phyloP scores from a whole-genome alignment of 2,329 filamentous ascomycete genomes.

The Colletotrichum orchidophilum region DNA sequence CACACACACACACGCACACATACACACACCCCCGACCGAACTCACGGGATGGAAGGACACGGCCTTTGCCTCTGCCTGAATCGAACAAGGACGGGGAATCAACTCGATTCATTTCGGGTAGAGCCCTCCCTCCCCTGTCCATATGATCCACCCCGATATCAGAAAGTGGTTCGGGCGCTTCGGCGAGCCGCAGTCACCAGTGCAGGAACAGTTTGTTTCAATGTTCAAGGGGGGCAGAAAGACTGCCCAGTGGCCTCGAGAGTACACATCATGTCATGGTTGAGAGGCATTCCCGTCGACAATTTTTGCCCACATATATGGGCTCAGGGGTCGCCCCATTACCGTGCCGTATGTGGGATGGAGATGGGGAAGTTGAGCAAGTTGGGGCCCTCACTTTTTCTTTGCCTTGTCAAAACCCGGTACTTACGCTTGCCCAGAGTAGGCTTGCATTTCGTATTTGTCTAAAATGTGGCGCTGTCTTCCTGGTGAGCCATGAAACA shows the following conservation, averaged over 20 bases:
- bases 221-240: neutral
- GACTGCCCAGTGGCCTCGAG: neutral
- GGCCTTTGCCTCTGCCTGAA: neutral
- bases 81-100: neutral
- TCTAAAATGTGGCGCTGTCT: constrained; percentile 19
- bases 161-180: constrained; percentile 14
- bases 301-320: neutral
- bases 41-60: neutral
- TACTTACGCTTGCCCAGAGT: neutral
- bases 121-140: constrained; percentile 7
- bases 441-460: constrained; percentile 17
- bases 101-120: constrained; percentile 29
- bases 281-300: neutral
- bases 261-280: neutral
- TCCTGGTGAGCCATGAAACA: constrained; percentile 22
- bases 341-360: neutral
- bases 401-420: neutral
- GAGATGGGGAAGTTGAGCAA: neutral
- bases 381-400: neutral
- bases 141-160: constrained; percentile 25
- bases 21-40: neutral
- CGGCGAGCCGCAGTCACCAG: constrained; percentile 10
- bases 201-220: neutral
- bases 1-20: no score
- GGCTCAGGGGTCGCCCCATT: neutral